These are phyloP conservation scores for Candida ulmi DNA, from an alignment of 805 yeast species.

Conservation along the genomic window DNA sequence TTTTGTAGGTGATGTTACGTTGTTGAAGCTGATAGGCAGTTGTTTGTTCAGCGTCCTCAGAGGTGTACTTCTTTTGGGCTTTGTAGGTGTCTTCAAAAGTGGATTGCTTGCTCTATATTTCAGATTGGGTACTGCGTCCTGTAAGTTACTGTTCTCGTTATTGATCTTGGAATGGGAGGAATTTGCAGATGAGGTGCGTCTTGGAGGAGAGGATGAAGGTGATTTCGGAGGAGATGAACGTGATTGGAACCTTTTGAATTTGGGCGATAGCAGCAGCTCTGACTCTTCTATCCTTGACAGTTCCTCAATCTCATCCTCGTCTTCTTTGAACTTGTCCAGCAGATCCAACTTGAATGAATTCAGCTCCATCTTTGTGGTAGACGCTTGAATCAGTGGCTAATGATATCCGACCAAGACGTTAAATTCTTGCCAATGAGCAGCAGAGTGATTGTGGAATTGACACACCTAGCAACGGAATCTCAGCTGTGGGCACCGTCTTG, in stretches of 20 bases:
- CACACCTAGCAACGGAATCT: no score
- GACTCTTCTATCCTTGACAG: conserved; percentile 20
- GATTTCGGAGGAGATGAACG: conserved; percentile 22
- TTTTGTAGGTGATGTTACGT: conserved; percentile 14
- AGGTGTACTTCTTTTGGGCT: conserved; percentile 8
- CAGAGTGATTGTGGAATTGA: no score
- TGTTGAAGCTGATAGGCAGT: conserved; percentile 4
- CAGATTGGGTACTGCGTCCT: conserved; percentile 20
- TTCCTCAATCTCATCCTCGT: conserved; percentile 16
- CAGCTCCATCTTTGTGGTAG: conserved; percentile 9
- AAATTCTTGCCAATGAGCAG: no score
- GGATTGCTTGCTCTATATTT: conserved; percentile 10
- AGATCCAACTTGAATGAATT: conserved; percentile 13
- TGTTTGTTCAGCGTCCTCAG: conserved; percentile 12
- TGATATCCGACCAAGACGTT: no score
- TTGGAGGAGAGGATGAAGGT: conserved; percentile 17
- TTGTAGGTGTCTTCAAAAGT: conserved; percentile 19
- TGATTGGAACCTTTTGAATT: conserved; percentile 15
- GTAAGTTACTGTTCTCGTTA: conserved; percentile 10
- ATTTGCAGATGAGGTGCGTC: conserved; percentile 3
- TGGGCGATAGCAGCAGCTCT: conserved; percentile 22
- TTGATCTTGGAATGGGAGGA: neutral
- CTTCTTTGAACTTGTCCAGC: conserved; percentile 21
- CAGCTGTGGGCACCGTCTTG: no score
- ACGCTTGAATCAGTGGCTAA: neutral